Evolutionary conservation across 169 alveolate species (phyloP).

Genomic region (Perkinsus marinus): DNA sequence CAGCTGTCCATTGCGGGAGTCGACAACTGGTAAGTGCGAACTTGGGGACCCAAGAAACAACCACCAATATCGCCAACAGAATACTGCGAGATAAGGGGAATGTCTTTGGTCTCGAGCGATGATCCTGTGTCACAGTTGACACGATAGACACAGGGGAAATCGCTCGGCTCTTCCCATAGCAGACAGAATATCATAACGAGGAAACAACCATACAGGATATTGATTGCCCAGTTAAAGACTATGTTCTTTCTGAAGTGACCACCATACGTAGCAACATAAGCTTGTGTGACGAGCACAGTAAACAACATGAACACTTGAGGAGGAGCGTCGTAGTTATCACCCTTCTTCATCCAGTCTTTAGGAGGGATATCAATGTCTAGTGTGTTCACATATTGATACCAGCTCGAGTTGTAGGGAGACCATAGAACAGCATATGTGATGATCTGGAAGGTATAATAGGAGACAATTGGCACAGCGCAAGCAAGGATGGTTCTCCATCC

Average conservation of each 20-base stretch:
- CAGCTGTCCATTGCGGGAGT: background rate
- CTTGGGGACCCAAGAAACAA: background rate
- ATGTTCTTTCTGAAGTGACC: constrained; percentile 55
- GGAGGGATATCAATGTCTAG: background rate
- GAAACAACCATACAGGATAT: constrained; percentile 9
- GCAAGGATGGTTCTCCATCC: background rate
- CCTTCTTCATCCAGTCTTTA: constrained; percentile 19
- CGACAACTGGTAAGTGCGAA: background rate
- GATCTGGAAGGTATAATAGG: background rate
- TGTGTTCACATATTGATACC: background rate
- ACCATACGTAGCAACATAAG: constrained; percentile 58
- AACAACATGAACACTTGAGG: constrained; percentile 58
- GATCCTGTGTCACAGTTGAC: constrained; percentile 66
- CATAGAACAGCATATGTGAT: background rate
- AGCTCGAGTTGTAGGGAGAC: background rate
- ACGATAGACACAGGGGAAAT: constrained; percentile 63
- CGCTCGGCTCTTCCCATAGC: constrained; percentile 57
- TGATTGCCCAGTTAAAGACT: constrained; percentile 43
- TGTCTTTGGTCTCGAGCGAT: constrained; percentile 22
- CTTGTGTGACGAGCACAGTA: constrained; percentile 62
- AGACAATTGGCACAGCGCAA: background rate
- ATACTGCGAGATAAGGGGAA: background rate
- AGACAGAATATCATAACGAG: constrained; percentile 31
- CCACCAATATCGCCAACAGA: background rate
- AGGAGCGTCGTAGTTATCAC: constrained; percentile 70